A percentile compares a stretch with the other conserved stretches of the same genome.
Evolutionary conservation across 768 basidiomycete species (phyloP).

Genomic region (Collybiopsis luxurians): DNA sequence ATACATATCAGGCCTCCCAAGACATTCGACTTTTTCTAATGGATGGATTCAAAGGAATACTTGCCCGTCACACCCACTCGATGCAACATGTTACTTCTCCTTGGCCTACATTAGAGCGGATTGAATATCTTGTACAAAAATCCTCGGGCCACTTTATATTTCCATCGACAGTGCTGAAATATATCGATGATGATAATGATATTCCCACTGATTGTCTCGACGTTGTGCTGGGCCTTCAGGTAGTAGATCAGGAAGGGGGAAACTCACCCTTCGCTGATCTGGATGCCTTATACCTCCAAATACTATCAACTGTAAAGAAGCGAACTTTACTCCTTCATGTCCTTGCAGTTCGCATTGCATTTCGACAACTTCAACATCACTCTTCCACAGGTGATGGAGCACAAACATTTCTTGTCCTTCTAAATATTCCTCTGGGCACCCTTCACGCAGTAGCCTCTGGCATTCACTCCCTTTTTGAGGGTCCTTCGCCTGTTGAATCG

Average conservation of each 20-base stretch:
- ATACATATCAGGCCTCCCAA: not conserved
- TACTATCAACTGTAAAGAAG: not conserved
- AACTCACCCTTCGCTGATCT: not conserved
- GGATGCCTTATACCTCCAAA: not conserved
- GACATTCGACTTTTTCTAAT: not conserved
- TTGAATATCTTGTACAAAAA: too few species aligned
- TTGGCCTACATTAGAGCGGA: too few species aligned
- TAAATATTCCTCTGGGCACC: not conserved
- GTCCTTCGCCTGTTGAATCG: too few species aligned
- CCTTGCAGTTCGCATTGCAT: not conserved
- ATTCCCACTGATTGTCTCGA: too few species aligned
- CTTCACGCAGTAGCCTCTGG: not conserved
- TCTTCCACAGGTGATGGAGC: not conserved
- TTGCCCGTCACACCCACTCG: not conserved
- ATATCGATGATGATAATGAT: too few species aligned
- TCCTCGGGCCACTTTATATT: too few species aligned
- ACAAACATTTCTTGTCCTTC: not conserved
- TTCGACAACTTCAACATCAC: too few species aligned
- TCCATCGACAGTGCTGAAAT: too few species aligned
- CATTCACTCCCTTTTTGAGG: not conserved
- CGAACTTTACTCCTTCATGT: not conserved
- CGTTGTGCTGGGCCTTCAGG: too few species aligned
- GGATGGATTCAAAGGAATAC: not conserved
- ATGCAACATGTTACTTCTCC: too few species aligned
- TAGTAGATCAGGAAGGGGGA: too few species aligned